These are phyloP conservation scores for Fusarium poae DNA, from an alignment of 2,329 filamentous ascomycete genomes.

Conservation along the genomic window DNA sequence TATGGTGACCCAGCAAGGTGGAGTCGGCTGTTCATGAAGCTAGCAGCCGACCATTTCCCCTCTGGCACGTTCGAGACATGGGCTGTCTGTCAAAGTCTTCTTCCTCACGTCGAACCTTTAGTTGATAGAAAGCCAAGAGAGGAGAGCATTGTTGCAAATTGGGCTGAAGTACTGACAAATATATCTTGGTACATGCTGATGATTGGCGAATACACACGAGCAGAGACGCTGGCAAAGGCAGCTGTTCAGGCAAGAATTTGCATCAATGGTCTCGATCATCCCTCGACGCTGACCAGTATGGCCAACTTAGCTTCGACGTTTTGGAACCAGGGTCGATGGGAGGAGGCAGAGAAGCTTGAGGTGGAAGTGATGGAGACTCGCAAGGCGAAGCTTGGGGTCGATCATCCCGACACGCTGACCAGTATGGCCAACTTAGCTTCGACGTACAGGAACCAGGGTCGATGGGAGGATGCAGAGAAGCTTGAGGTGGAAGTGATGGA, in stretches of 20 bases:
- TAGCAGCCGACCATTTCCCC: neutral
- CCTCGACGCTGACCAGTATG: neutral
- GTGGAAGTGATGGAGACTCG: neutral
- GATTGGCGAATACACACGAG: neutral
- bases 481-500: neutral
- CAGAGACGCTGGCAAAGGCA: neutral
- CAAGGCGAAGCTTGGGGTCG: neutral
- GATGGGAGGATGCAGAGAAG: neutral
- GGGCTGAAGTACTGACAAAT: neutral
- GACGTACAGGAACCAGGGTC: neutral
- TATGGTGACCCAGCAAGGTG: neutral
- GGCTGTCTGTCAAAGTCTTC: neutral
- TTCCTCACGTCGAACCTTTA: neutral
- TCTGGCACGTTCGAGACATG: neutral
- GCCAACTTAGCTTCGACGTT: accelerated
- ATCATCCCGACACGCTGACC: neutral
- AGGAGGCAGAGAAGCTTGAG: neutral
- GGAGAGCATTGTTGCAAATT: neutral
- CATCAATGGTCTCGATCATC: neutral
- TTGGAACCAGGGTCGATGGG: neutral
- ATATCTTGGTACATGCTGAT: neutral
- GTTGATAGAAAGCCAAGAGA: neutral
- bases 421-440: neutral
- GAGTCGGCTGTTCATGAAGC: neutral
- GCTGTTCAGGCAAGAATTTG: neutral